Conservation (phyloP, 768 basidiomycete genomes). For the Calocybe gangraenosa region DNA sequence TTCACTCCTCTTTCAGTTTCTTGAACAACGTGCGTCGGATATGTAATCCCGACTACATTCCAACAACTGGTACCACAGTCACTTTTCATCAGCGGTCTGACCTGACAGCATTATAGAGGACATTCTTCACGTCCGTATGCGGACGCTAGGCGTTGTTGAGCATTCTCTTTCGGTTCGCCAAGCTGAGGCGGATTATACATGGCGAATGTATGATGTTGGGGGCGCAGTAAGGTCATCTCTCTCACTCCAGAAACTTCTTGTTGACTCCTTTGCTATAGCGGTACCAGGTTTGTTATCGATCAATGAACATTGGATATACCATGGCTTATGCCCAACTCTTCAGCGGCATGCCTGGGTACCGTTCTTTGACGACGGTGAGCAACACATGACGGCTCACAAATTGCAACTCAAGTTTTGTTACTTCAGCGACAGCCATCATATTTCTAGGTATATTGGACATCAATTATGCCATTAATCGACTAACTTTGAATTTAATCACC, state of each 20-base stretch:
- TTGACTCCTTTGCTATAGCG: slow-evolving; percentile 31
- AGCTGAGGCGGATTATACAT: slow-evolving; percentile 57
- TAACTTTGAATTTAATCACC: neutral
- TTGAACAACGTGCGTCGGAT: slow-evolving; percentile 60
- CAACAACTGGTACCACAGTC: slow-evolving; percentile 56
- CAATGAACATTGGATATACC: neutral
- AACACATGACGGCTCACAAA: neutral
- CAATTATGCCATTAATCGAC: neutral
- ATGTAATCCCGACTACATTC: slow-evolving; percentile 62
- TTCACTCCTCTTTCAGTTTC: slow-evolving; percentile 43
- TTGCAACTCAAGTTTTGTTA: neutral
- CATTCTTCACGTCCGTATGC: slow-evolving; percentile 74
- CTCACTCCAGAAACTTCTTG: slow-evolving; percentile 8
- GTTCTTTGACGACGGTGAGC: slow-evolving; percentile 77
- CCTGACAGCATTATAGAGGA: slow-evolving; percentile 46
- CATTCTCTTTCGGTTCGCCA: slow-evolving; percentile 63
- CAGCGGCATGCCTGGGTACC: slow-evolving; percentile 79
- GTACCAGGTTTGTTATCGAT: slow-evolving; percentile 48
- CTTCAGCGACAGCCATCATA: slow-evolving; percentile 71
- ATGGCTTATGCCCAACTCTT: neutral
- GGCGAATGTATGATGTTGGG: slow-evolving; percentile 81
- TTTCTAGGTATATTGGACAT: slow-evolving; percentile 53
- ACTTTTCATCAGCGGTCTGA: slow-evolving; percentile 1
- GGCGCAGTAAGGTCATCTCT: slow-evolving; percentile 55
- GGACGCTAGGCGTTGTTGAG: slow-evolving; percentile 76